phyloP scores from a whole-genome alignment of 805 yeast genomes.

The Candida sakaeoensis region DNA sequence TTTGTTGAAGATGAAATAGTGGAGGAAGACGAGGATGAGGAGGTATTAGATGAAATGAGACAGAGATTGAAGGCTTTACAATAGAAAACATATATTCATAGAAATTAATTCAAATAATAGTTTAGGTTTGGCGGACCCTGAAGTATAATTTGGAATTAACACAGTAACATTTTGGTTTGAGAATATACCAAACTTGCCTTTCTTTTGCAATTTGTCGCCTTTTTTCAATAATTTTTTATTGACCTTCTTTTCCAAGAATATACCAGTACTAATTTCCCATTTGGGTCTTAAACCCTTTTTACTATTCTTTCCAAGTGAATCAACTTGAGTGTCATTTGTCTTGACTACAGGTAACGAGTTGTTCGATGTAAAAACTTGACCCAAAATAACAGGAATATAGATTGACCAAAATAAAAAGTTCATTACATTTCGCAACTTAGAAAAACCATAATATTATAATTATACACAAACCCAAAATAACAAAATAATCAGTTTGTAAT shows the following conservation, averaged over 20 bases:
- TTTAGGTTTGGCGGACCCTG: not conserved
- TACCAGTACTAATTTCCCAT: constrained; percentile 17
- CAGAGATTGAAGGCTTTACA: constrained; percentile 85
- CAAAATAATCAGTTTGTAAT: constrained; percentile 1
- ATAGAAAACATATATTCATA: constrained; percentile 13
- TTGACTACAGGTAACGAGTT: not conserved
- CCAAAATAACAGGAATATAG: not conserved
- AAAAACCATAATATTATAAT: constrained; percentile 4
- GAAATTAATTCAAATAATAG: not conserved
- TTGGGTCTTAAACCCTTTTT: constrained; percentile 8
- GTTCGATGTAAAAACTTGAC: not conserved
- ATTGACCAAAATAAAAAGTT: not conserved
- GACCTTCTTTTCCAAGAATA: constrained; percentile 15
- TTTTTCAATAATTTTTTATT: constrained; percentile 9
- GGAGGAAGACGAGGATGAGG: constrained; percentile 62
- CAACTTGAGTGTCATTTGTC: constrained; percentile 2
- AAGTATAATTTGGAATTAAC: not conserved
- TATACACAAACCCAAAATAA: constrained; percentile 4
- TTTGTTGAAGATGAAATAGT: constrained; percentile 21
- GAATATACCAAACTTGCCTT: constrained; percentile 6
- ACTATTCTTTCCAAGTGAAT: constrained; percentile 2
- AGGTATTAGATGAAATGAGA: constrained; percentile 79
- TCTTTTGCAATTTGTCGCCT: constrained; percentile 12
- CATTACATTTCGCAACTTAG: constrained; percentile 4
- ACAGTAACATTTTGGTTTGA: not conserved